Evolutionary conservation across 345 rosid species (phyloP).

Genomic region (Gossypium herbaceum): DNA sequence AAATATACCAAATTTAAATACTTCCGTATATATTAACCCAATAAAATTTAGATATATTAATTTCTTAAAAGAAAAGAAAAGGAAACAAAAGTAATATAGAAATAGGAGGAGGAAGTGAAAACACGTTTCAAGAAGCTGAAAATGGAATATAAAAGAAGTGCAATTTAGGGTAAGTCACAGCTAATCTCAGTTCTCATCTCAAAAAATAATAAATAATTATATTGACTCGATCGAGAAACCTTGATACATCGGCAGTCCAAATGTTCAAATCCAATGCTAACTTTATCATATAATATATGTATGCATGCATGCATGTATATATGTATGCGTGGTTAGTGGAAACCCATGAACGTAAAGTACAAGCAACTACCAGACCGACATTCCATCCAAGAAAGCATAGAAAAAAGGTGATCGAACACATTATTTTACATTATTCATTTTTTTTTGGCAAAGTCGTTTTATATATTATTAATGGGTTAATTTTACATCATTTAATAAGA

Average conservation of each 20-base stretch:
- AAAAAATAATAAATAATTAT: neutral
- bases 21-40: no score
- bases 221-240: neutral
- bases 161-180: neutral
- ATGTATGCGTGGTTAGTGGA: slow-evolving; percentile 15
- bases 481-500: no score
- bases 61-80: neutral
- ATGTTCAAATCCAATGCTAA: slow-evolving; percentile 5
- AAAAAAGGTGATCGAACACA: neutral
- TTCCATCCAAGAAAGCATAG: slow-evolving; percentile 25
- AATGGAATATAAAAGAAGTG: neutral
- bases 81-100: no score
- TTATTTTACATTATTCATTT: neutral
- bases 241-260: slow-evolving; percentile 5
- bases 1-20: no score
- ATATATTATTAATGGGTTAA: neutral
- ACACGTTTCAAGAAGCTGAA: neutral
- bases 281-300: neutral
- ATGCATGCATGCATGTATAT: neutral
- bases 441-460: no score
- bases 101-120: no score
- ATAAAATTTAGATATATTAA: no score
- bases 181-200: neutral
- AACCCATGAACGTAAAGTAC: slow-evolving; percentile 20
- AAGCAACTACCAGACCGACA: slow-evolving; percentile 26